phyloP scores from a whole-genome alignment of 345 rosid species.

The Cochlearia excelsa region DNA sequence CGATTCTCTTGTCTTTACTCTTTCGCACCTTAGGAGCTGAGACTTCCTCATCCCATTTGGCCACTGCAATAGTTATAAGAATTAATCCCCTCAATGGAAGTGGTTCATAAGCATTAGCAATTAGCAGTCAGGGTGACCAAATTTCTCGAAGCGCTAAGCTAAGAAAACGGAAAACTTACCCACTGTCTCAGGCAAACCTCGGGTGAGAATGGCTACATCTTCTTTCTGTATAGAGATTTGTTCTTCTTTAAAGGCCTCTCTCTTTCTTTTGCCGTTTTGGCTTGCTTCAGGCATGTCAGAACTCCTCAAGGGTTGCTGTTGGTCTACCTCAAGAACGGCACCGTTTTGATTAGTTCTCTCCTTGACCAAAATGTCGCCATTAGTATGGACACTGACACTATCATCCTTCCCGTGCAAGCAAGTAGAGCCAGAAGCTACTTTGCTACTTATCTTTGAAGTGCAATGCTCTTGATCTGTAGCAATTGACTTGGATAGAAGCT shows the following conservation, averaged over 20 bases:
- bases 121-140: not conserved
- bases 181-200: slow-evolving; percentile 38
- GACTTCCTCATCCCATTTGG: slow-evolving; percentile 66
- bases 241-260: slow-evolving; percentile 28
- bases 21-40: slow-evolving; percentile 36
- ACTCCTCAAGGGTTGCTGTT: slow-evolving; percentile 15
- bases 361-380: slow-evolving; percentile 33
- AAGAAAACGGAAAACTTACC: slow-evolving; percentile 24
- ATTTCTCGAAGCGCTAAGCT: not conserved
- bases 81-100: slow-evolving; percentile 9
- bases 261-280: slow-evolving; percentile 33
- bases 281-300: slow-evolving; percentile 27
- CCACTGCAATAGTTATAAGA: slow-evolving; percentile 49
- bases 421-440: slow-evolving; percentile 9
- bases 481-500: slow-evolving; percentile 32
- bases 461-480: slow-evolving; percentile 51
- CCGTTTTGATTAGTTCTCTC: slow-evolving; percentile 46
- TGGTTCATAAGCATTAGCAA: not conserved
- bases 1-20: slow-evolving; percentile 42
- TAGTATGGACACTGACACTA: slow-evolving; percentile 23
- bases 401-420: slow-evolving; percentile 32
- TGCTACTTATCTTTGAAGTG: slow-evolving; percentile 41
- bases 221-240: slow-evolving; percentile 19
- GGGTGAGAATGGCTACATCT: slow-evolving; percentile 24
- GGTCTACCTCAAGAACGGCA: slow-evolving; percentile 42